Conservation (phyloP, 1,284 basidiomycete species). For the Papiliotrema terrestris region DNA sequence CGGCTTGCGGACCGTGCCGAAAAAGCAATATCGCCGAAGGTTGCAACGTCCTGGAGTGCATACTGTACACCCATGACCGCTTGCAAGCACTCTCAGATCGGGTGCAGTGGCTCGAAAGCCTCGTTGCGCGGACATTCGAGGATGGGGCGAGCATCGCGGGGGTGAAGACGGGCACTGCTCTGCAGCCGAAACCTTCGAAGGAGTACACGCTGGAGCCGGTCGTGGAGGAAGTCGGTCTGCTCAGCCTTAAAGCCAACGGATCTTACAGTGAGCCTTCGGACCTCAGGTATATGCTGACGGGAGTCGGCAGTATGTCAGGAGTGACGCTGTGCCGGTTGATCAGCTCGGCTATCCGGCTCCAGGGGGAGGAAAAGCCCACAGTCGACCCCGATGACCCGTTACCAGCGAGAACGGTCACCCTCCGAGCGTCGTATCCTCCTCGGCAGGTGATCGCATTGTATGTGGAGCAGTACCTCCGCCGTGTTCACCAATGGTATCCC, state of each 20-base stretch:
- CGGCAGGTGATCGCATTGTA: no score
- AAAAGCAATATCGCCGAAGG: background rate
- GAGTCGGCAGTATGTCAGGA: no score
- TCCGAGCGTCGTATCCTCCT: no score
- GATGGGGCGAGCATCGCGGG: background rate
- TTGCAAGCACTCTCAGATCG: background rate
- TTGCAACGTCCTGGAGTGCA: background rate
- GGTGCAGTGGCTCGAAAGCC: conserved; percentile 4
- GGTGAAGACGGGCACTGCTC: conserved; percentile 4
- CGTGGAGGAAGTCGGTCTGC: conserved; percentile 5
- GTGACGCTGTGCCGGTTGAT: no score
- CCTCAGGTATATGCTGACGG: no score
- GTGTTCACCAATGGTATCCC: no score
- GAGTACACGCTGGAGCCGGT: background rate
- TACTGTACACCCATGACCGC: conserved; percentile 1
- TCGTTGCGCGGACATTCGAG: conserved; percentile 3
- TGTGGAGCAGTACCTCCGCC: no score
- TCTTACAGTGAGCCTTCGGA: conserved; percentile 1
- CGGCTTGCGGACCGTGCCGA: conserved; percentile 1
- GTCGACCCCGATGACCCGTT: no score
- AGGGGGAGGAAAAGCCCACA: no score
- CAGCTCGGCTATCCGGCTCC: no score
- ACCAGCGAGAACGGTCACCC: no score
- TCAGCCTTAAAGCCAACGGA: background rate
- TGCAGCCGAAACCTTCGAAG: background rate